Evolutionary conservation across 1,139 yeast genomes (phyloP).

Genomic region (Taphrina flavorubra): DNA sequence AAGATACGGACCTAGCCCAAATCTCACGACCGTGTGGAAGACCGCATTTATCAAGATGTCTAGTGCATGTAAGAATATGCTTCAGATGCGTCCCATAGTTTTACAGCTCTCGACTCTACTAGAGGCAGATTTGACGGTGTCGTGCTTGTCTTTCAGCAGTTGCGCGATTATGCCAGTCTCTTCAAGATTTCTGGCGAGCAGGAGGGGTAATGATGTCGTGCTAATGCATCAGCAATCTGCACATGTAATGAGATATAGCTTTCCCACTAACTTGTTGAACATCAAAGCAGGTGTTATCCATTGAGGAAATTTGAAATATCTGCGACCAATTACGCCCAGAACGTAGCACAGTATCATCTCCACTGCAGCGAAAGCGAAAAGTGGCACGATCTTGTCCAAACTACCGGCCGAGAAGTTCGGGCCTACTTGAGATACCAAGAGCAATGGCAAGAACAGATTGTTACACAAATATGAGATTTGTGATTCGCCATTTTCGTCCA

Average conservation of each 20-base stretch:
- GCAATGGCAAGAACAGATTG: conserved; percentile 20
- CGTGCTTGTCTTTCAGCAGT: conserved; percentile 11
- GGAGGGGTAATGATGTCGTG: conserved; percentile 20
- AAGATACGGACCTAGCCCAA: conserved; percentile 19
- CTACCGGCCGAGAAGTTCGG: conserved; percentile 16
- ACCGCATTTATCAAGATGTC: conserved; percentile 23
- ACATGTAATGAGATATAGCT: too few species aligned
- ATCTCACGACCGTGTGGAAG: conserved; percentile 17
- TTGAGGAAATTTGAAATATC: conserved; percentile 17
- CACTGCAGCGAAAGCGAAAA: conserved; percentile 12
- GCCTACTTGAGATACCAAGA: conserved; percentile 20
- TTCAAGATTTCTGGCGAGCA: conserved; percentile 13
- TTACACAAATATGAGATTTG: conserved; percentile 23
- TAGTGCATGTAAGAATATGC: neutral
- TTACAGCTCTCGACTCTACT: conserved; percentile 15
- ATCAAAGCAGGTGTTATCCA: conserved; percentile 26
- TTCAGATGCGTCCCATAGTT: too few species aligned
- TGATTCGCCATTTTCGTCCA: conserved; percentile 18
- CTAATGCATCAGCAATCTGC: neutral
- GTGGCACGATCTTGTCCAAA: conserved; percentile 10
- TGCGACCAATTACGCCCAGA: conserved; percentile 3
- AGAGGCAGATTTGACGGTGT: conserved; percentile 9
- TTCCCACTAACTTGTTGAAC: conserved; percentile 13
- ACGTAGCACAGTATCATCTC: conserved; percentile 20
- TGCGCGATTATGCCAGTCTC: conserved; percentile 20